Conservation (phyloP, 805 yeast genomes). For the Suhomyces canberraensis region DNA sequence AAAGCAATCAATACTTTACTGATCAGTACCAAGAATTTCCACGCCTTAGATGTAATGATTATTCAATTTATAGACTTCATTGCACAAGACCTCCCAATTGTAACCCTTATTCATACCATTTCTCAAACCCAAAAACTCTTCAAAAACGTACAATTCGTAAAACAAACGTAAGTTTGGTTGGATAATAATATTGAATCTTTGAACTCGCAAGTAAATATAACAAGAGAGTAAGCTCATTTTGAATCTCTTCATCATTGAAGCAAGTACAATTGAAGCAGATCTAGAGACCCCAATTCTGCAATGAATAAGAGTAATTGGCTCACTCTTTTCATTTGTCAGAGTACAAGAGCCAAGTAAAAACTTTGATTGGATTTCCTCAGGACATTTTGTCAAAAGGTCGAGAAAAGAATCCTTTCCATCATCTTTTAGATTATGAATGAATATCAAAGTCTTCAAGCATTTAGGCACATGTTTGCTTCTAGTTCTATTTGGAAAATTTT, state of each 20-base stretch:
- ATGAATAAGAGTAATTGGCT: slow-evolving; percentile 27
- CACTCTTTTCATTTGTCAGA: neutral
- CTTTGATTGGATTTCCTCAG: slow-evolving; percentile 27
- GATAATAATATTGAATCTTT: slow-evolving; percentile 39
- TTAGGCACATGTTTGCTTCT: slow-evolving; percentile 6
- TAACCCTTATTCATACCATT: slow-evolving; percentile 10
- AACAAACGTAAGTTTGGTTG: slow-evolving; percentile 40
- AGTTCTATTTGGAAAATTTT: slow-evolving; percentile 4
- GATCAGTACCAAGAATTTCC: too few relatives aligned
- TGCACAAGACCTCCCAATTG: slow-evolving; percentile 29
- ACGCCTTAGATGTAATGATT: slow-evolving; percentile 18
- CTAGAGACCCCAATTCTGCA: slow-evolving; percentile 43
- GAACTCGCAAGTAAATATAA: slow-evolving; percentile 35
- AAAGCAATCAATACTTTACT: too few relatives aligned
- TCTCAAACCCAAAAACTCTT: slow-evolving; percentile 19
- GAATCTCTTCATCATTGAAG: slow-evolving; percentile 35
- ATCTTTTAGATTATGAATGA: slow-evolving; percentile 34
- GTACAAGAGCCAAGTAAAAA: slow-evolving; percentile 20
- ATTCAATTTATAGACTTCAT: slow-evolving; percentile 28
- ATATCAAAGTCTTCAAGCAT: slow-evolving; percentile 14
- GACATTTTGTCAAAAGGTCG: slow-evolving; percentile 27
- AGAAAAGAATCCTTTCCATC: slow-evolving; percentile 37
- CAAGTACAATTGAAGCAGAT: slow-evolving; percentile 40
- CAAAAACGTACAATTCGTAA: slow-evolving; percentile 34
- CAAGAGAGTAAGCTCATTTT: slow-evolving; percentile 30